phyloP scores from a whole-genome alignment of 2,329 filamentous ascomycete species.

The Talaromyces sp. region DNA sequence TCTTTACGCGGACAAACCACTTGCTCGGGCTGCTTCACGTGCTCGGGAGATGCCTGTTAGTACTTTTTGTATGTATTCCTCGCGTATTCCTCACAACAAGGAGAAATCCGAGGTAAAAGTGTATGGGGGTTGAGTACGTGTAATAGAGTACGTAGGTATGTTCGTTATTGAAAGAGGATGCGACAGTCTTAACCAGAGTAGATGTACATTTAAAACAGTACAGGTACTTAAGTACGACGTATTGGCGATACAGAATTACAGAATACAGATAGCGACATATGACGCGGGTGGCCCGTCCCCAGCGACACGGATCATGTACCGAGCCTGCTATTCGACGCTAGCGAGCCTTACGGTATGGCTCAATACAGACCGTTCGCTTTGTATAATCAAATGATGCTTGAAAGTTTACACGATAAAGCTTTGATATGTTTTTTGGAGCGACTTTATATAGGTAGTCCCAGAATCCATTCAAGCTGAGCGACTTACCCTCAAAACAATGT shows the following conservation, averaged over 20 bases:
- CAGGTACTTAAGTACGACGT: neutral
- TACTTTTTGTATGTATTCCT: neutral
- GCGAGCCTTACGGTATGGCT: neutral
- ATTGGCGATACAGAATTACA: neutral
- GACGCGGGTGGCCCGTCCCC: conserved; percentile 14
- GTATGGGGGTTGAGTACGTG: neutral
- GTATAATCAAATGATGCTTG: neutral
- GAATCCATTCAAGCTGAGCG: neutral
- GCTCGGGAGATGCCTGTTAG: neutral
- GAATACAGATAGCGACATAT: neutral
- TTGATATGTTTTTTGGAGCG: neutral
- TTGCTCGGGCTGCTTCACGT: conserved; percentile 2
- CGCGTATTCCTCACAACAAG: neutral
- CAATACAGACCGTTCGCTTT: neutral
- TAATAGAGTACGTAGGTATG: neutral
- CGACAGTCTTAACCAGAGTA: neutral
- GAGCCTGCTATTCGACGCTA: conserved; percentile 1
- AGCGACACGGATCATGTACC: conserved; percentile 8
- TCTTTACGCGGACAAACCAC: neutral
- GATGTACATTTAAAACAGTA: neutral
- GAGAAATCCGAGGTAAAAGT: neutral
- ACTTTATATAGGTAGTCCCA: neutral
- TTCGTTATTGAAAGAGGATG: neutral
- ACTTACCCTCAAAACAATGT: neutral
- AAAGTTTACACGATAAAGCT: neutral